Conservation (phyloP, 805 yeast genomes). For the Diddensiella caesifluorescens region DNA sequence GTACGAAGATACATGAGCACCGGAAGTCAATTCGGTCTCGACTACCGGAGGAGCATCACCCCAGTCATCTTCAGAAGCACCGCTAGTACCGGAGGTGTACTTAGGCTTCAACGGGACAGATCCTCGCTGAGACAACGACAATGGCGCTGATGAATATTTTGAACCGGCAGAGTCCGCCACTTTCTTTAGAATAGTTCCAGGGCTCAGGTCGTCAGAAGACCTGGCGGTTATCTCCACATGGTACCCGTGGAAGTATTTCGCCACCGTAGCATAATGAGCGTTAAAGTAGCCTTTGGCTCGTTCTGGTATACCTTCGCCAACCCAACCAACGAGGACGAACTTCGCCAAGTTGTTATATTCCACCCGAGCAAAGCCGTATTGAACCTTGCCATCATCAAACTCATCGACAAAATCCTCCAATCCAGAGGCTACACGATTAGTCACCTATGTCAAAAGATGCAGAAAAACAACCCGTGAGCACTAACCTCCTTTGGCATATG, state of each 20-base stretch:
- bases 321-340: slow-evolving; percentile 83
- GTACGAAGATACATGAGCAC: slow-evolving; percentile 51
- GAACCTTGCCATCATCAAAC: slow-evolving; percentile 82
- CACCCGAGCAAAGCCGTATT: slow-evolving; percentile 84
- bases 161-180: slow-evolving; percentile 95
- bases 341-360: slow-evolving; percentile 88
- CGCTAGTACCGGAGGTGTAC: slow-evolving; percentile 32
- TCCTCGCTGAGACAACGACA: slow-evolving; percentile 22
- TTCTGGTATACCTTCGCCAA: slow-evolving; percentile 85
- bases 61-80: slow-evolving; percentile 59
- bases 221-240: slow-evolving; percentile 98
- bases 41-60: slow-evolving; percentile 49
- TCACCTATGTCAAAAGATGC: too few species aligned
- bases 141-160: slow-evolving; percentile 75
- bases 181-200: slow-evolving; percentile 64
- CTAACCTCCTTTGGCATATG: slow-evolving; percentile 31
- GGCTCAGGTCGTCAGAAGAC: slow-evolving; percentile 82
- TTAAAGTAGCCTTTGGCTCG: slow-evolving; percentile 39
- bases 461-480: slow-evolving; percentile 1
- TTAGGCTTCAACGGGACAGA: slow-evolving; percentile 33
- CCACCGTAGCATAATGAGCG: slow-evolving; percentile 37
- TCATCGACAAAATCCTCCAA: slow-evolving; percentile 72
- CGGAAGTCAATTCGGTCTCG: slow-evolving; percentile 29
- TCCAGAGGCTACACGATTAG: slow-evolving; percentile 39
- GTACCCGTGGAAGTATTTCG: slow-evolving; percentile 53